A percentile compares a stretch with the other conserved stretches of the same genome.
These are phyloP conservation scores for Aspergillus arachidicola DNA, from an alignment of 2,329 filamentous ascomycete species.

Conservation along the genomic window DNA sequence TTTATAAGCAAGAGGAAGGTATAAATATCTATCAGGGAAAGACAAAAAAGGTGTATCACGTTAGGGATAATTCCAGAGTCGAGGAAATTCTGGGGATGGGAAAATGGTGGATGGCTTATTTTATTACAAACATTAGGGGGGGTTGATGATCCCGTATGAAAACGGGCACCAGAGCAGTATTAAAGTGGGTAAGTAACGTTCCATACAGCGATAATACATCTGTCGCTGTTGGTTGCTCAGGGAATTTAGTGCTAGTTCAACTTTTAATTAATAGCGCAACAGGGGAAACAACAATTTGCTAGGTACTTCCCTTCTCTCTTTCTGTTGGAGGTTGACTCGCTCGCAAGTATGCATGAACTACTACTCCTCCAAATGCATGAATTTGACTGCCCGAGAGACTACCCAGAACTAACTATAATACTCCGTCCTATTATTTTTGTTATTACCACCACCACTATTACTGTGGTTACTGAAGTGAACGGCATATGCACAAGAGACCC, in stretches of 20 bases:
- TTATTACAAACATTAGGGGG: conserved; percentile 2
- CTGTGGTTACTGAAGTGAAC: neutral
- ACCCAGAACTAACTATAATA: neutral
- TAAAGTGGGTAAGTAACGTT: neutral
- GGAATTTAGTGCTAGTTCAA: neutral
- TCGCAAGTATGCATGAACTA: neutral
- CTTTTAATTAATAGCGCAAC: neutral
- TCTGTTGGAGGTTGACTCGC: neutral
- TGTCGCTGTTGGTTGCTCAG: conserved; percentile 4
- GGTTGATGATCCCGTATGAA: neutral
- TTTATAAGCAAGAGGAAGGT: conserved; percentile 8
- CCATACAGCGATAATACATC: neutral
- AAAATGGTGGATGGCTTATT: neutral
- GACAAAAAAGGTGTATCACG: conserved; percentile 6
- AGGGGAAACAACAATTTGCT: neutral
- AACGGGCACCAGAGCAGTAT: neutral
- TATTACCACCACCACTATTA: neutral
- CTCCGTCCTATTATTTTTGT: neutral
- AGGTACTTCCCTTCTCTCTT: neutral
- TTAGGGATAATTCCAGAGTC: conserved; percentile 1
- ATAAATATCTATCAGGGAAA: neutral
- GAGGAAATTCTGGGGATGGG: conserved; percentile 4
- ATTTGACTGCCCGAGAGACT: neutral
- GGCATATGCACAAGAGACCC: neutral
- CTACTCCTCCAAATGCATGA: neutral